These are phyloP conservation scores for Pseudocercospora ulei DNA, from an alignment of 2,329 filamentous ascomycete genomes.

Conservation along the genomic window DNA sequence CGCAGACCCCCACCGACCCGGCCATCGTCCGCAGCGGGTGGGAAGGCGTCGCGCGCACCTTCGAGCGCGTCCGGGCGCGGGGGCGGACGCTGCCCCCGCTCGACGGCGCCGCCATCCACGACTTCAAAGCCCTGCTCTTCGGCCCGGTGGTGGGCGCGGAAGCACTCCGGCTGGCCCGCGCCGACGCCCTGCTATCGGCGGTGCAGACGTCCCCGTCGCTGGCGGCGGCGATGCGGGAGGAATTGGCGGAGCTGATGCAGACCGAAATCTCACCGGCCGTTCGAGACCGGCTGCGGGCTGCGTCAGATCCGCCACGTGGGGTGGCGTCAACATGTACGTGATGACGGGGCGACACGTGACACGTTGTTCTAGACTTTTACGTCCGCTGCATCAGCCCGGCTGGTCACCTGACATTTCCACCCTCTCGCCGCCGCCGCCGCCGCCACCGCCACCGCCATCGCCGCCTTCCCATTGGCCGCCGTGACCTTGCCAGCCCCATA, in stretches of 20 bases:
- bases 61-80: slow-evolving; percentile 13
- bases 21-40: slow-evolving; percentile 24
- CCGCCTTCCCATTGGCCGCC: too few species aligned
- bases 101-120: slow-evolving; percentile 13
- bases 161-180: slow-evolving; percentile 27
- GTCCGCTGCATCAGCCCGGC: too few species aligned
- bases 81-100: slow-evolving; percentile 10
- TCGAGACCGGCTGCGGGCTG: slow-evolving; percentile 16
- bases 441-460: too few species aligned
- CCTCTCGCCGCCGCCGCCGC: too few species aligned
- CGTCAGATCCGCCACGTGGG: slow-evolving; percentile 9
- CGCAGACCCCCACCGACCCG: slow-evolving; percentile 16
- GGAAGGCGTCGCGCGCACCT: slow-evolving; percentile 19
- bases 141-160: slow-evolving; percentile 26
- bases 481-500: too few species aligned
- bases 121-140: slow-evolving; percentile 26
- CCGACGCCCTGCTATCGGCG: slow-evolving; percentile 27
- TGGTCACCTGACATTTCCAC: too few species aligned
- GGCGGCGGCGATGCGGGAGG: slow-evolving; percentile 16
- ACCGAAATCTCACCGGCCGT: slow-evolving; percentile 24
- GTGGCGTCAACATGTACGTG: slow-evolving; percentile 4
- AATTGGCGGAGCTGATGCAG: slow-evolving; percentile 18
- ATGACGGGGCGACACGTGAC: slow-evolving; percentile 6
- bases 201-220: slow-evolving; percentile 18
- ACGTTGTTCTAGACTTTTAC: slow-evolving; percentile 13